Evolutionary conservation across 805 yeast genomes (phyloP).

Genomic region (Starmerella geochares): DNA sequence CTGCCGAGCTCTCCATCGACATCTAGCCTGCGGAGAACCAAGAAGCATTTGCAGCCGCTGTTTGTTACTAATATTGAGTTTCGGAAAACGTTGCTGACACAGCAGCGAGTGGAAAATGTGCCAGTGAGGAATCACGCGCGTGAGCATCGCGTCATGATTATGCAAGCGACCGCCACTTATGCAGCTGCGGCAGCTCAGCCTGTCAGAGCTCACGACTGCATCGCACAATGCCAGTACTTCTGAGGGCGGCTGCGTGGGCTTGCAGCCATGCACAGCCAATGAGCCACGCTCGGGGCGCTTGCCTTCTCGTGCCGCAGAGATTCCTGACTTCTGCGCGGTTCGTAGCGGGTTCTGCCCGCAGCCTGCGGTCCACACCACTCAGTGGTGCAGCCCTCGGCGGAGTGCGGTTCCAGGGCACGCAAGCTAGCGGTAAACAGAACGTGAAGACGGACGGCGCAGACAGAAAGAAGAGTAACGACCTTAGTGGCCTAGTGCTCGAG

Average conservation of each 20-base stretch:
- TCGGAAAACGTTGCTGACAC: too few relatives aligned
- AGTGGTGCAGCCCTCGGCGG: background rate
- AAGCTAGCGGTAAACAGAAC: background rate
- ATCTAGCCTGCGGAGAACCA: too few relatives aligned
- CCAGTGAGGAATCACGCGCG: background rate
- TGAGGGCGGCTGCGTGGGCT: background rate
- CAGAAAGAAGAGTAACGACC: background rate
- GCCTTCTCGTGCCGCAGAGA: background rate
- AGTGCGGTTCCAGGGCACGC: background rate
- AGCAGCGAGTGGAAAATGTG: background rate
- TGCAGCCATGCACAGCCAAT: background rate
- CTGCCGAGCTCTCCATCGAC: too few relatives aligned
- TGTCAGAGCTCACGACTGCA: background rate
- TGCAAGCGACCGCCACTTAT: conserved; percentile 4
- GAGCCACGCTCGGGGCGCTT: background rate
- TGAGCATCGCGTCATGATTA: background rate
- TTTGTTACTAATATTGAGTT: background rate
- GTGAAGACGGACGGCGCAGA: background rate
- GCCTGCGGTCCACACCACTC: background rate
- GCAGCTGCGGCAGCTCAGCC: background rate
- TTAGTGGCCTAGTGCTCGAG: conserved; percentile 9
- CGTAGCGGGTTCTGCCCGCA: background rate
- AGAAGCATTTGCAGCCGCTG: background rate
- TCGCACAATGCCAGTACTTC: background rate
- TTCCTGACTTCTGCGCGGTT: background rate